A percentile compares a stretch with the other conserved stretches of the same genome.
These are phyloP conservation scores for Fusarium proliferatum DNA, from an alignment of 2,329 filamentous ascomycete species.

Conservation along the genomic window DNA sequence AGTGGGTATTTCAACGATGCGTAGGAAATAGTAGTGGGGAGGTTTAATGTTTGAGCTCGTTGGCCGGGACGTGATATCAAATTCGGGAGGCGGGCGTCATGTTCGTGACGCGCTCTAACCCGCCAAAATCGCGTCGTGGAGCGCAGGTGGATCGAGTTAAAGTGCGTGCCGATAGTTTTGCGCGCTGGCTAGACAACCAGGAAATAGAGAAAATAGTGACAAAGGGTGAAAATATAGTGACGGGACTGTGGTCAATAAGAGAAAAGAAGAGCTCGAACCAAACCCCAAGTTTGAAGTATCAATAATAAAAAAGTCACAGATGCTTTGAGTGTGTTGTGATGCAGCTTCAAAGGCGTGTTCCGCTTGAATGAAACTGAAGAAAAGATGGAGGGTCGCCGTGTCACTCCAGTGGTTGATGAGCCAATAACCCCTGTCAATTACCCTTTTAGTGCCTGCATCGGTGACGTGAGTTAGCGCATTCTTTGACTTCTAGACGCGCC, in stretches of 20 bases:
- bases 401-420: conserved; percentile 36
- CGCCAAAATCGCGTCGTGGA: conserved; percentile 48
- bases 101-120: conserved; percentile 52
- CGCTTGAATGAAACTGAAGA: conserved; percentile 5
- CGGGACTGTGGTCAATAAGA: not conserved
- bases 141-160: conserved; percentile 43
- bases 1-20: conserved; percentile 26
- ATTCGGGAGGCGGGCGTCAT: conserved; percentile 53
- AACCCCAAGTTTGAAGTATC: conserved; percentile 2
- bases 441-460: conserved; percentile 29
- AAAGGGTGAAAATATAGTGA: not conserved
- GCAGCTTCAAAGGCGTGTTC: conserved; percentile 21
- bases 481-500: conserved; percentile 5
- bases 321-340: conserved; percentile 26
- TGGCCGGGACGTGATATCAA: conserved; percentile 45
- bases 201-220: conserved; percentile 1
- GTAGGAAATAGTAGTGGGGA: conserved; percentile 23
- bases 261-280: not conserved
- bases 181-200: conserved; percentile 33
- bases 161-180: conserved; percentile 27
- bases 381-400: conserved; percentile 37
- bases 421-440: conserved; percentile 17
- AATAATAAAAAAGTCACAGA: not conserved
- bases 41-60: conserved; percentile 35
- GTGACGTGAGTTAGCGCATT: conserved; percentile 34